Conservation (phyloP, 225 moss, liverwort and hornwort genomes). For the Physcomitrium patens region DNA sequence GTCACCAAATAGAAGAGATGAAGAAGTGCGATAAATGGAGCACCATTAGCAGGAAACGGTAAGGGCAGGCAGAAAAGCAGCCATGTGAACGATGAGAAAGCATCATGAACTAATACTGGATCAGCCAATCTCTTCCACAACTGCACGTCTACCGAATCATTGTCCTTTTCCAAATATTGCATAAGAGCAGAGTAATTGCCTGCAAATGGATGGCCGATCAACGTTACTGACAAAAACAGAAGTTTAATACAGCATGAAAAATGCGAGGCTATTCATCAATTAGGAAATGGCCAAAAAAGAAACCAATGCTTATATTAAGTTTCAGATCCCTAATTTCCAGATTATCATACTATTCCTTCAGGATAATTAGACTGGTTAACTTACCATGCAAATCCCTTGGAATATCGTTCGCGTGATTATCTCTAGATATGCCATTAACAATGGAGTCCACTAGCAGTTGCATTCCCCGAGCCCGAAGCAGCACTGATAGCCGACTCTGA, state of each 20-base stretch:
- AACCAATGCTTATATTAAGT: too few species aligned
- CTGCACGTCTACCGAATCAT: constrained; percentile 84
- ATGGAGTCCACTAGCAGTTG: constrained; percentile 83
- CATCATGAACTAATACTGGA: constrained; percentile 86
- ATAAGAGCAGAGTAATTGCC: constrained; percentile 76
- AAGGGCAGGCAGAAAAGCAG: constrained; percentile 84
- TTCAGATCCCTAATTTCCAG: too few species aligned
- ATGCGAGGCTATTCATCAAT: too few species aligned
- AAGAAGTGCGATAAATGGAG: constrained; percentile 80
- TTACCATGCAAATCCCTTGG: constrained; percentile 69
- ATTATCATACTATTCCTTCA: too few species aligned
- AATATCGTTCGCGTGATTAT: constrained; percentile 57
- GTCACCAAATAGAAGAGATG: constrained; percentile 91
- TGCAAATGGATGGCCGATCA: constrained; percentile 39
- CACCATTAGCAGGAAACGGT: constrained; percentile 78
- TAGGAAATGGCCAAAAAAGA: too few species aligned
- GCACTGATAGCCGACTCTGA: constrained; percentile 83
- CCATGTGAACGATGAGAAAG: constrained; percentile 84
- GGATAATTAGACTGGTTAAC: not conserved
- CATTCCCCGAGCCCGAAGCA: constrained; percentile 87
- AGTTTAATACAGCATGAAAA: too few species aligned
- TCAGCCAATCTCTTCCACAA: constrained; percentile 94
- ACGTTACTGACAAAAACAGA: not conserved
- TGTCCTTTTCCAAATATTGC: constrained; percentile 82
- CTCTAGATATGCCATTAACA: constrained; percentile 68